phyloP scores from a whole-genome alignment of 2,329 filamentous ascomycete genomes.

The Fusarium setosum region DNA sequence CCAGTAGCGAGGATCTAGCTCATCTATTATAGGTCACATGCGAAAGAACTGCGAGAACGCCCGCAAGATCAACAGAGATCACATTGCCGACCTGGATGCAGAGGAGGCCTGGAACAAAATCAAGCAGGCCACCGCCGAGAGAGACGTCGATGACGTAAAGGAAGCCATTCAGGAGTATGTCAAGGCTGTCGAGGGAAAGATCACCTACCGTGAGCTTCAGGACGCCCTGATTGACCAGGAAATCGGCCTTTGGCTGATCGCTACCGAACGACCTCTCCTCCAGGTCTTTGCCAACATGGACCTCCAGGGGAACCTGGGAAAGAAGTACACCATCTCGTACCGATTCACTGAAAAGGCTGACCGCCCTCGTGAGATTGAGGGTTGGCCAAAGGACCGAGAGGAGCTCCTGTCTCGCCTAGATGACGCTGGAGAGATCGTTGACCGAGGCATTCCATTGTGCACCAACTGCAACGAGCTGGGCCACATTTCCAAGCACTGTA shows the following conservation, averaged over 20 bases:
- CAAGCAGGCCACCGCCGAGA: conserved; percentile 60
- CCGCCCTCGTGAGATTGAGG: conserved; percentile 67
- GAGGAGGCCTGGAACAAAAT: conserved; percentile 71
- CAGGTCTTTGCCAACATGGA: conserved; percentile 77
- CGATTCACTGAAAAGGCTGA: conserved; percentile 68
- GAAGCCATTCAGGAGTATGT: conserved; percentile 69
- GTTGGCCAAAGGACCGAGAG: conserved; percentile 68
- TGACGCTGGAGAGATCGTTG: conserved; percentile 73
- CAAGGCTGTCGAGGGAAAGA: conserved; percentile 65
- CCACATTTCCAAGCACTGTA: conserved; percentile 70
- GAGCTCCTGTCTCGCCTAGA: conserved; percentile 74
- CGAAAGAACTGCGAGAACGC: conserved; percentile 67
- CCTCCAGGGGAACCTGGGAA: conserved; percentile 74
- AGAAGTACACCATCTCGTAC: conserved; percentile 73
- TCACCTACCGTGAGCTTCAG: conserved; percentile 72
- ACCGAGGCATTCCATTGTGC: conserved; percentile 70
- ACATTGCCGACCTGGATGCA: conserved; percentile 59
- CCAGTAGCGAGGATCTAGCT: neutral
- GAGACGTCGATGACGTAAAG: conserved; percentile 73
- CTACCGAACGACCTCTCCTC: conserved; percentile 66
- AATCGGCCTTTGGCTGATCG: conserved; percentile 71
- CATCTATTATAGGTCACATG: conserved; percentile 61
- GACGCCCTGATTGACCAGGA: conserved; percentile 64
- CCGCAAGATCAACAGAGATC: conserved; percentile 66
- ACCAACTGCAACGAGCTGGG: conserved; percentile 73